phyloP scores from a whole-genome alignment of 345 rosid genomes.

The Crucihimalaya himalaica region DNA sequence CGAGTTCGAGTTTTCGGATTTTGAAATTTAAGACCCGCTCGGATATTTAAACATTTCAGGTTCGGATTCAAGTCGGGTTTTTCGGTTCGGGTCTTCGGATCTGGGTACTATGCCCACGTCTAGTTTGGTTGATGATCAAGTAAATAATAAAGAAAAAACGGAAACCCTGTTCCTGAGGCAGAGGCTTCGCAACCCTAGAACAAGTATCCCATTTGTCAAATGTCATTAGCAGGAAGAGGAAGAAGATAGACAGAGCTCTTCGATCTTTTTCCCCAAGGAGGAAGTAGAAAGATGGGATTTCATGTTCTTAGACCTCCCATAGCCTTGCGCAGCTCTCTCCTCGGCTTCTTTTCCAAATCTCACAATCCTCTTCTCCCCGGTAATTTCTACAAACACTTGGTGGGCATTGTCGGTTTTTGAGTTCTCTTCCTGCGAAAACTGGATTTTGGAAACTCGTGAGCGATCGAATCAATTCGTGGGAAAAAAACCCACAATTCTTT shows the following conservation, averaged over 20 bases:
- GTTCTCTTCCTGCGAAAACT: not conserved
- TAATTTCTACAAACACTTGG: slow-evolving; percentile 43
- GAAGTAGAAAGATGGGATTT: slow-evolving; percentile 45
- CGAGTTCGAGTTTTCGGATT: too few species aligned
- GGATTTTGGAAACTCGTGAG: not conserved
- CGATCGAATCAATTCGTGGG: not conserved
- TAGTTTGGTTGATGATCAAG: not conserved
- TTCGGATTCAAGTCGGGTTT: too few species aligned
- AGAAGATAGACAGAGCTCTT: slow-evolving; percentile 22
- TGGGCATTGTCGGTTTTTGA: slow-evolving; percentile 8
- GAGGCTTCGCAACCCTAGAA: slow-evolving; percentile 18
- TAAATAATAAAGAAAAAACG: not conserved
- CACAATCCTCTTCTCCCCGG: slow-evolving; percentile 41
- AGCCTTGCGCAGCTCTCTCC: slow-evolving; percentile 41
- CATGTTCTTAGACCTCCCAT: slow-evolving; percentile 49
- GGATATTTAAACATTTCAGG: too few species aligned
- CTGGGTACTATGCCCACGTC: too few species aligned
- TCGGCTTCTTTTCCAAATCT: slow-evolving; percentile 42
- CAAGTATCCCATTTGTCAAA: not conserved
- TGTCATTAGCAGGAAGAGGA: not conserved
- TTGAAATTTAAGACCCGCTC: too few species aligned
- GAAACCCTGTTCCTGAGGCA: not conserved
- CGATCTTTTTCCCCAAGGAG: slow-evolving; percentile 8
- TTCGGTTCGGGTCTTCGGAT: too few species aligned
- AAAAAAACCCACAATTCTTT: not conserved